Conservation (phyloP, 495 filamentous ascomycete genomes). For the Apodospora peruviana region DNA sequence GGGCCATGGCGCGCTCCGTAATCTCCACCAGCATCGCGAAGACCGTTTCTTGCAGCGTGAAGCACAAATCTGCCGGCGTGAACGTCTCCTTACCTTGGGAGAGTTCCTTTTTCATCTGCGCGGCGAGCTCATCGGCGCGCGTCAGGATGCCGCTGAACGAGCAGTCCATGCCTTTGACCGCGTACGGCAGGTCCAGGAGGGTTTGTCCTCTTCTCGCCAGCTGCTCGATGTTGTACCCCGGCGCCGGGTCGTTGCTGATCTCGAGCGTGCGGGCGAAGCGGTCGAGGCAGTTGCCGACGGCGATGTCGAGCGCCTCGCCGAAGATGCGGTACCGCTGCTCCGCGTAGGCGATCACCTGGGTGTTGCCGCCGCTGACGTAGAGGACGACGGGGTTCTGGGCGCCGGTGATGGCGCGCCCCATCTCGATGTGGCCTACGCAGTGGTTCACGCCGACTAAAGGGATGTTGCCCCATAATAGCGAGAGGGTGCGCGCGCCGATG, state of each 20-base stretch:
- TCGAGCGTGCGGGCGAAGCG: constrained; percentile 84
- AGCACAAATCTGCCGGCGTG: constrained; percentile 85
- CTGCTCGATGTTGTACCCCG: constrained; percentile 97
- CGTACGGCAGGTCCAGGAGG: constrained; percentile 85
- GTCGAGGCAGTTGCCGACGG: constrained; percentile 95
- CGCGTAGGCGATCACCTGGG: constrained; percentile 95
- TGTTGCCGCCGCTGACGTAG: constrained; percentile 95
- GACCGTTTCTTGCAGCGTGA: constrained; percentile 89
- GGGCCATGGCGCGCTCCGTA: constrained; percentile 96
- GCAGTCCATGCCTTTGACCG: constrained; percentile 98
- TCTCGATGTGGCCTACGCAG: constrained; percentile 97
- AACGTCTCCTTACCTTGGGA: constrained; percentile 48
- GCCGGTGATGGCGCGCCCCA: constrained; percentile 91
- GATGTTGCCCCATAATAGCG: constrained; percentile 83
- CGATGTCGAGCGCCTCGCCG: constrained; percentile 94
- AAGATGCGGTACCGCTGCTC: constrained; percentile 94
- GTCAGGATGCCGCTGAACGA: constrained; percentile 90
- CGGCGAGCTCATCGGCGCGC: constrained; percentile 71
- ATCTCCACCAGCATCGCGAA: constrained; percentile 98
- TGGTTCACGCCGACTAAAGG: constrained; percentile 90
- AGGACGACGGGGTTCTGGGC: constrained; percentile 90
- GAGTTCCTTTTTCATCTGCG: constrained; percentile 51
- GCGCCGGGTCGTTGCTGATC: constrained; percentile 93
- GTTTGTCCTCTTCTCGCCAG: constrained; percentile 71
- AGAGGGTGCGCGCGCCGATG: constrained; percentile 74